A percentile compares a stretch with the other conserved stretches of the same genome.
Evolutionary conservation across 495 filamentous ascomycete species (phyloP).

Genomic region (Neurospora sp.): DNA sequence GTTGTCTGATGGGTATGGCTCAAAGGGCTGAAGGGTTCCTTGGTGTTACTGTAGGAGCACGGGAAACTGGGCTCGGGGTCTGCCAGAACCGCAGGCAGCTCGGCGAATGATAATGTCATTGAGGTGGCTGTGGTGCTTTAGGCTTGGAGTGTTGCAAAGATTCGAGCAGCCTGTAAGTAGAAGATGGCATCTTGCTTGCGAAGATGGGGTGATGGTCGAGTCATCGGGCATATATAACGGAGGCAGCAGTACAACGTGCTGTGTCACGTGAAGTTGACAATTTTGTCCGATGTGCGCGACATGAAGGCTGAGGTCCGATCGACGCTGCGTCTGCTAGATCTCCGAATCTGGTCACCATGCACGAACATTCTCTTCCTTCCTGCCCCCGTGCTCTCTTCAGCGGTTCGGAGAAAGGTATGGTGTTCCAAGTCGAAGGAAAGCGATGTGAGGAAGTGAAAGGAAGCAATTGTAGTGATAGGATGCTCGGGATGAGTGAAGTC

Average conservation of each 20-base stretch:
- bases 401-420: not conserved
- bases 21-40: not conserved
- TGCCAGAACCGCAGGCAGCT: too few relatives aligned
- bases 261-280: too few relatives aligned
- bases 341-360: not conserved
- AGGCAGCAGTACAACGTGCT: too few relatives aligned
- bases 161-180: too few relatives aligned
- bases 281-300: too few relatives aligned
- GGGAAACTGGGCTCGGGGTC: too few relatives aligned
- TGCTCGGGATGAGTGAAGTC: not conserved
- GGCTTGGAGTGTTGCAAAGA: too few relatives aligned
- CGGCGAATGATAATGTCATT: too few relatives aligned
- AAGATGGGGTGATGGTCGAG: too few relatives aligned
- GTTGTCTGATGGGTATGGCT: not conserved
- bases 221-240: too few relatives aligned
- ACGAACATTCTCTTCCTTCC: not conserved
- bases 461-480: not conserved
- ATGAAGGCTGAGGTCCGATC: not conserved
- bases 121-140: too few relatives aligned
- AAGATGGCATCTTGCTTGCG: too few relatives aligned
- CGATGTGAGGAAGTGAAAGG: not conserved
- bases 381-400: not conserved
- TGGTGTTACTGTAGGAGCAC: not conserved
- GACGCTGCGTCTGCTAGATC: not conserved
- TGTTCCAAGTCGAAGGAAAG: not conserved